These are phyloP conservation scores for Urtica urens DNA, from an alignment of 306 rosid genomes.

Conservation along the genomic window DNA sequence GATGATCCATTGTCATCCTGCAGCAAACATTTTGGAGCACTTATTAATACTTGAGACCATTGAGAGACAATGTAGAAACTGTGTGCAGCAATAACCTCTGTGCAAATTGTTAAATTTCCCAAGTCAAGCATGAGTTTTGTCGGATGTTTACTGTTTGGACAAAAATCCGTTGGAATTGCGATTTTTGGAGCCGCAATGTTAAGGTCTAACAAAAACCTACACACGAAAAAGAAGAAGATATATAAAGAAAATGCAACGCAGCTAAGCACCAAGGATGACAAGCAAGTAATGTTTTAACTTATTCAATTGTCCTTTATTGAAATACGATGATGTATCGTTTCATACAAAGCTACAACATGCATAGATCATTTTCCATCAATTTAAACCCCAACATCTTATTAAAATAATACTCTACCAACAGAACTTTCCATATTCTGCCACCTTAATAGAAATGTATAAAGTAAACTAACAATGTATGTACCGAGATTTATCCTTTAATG, in stretches of 20 bases:
- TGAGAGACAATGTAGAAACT: not conserved
- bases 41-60: conserved; percentile 3
- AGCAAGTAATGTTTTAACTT: too few species aligned
- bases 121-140: conserved; percentile 86
- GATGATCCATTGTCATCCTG: conserved; percentile 62
- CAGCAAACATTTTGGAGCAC: conserved; percentile 18
- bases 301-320: too few species aligned
- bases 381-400: too few species aligned
- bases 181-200: conserved; percentile 99
- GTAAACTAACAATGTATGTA: conserved; percentile 19
- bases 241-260: conserved; percentile 15
- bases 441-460: not conserved
- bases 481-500: conserved; percentile 82
- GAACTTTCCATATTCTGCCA: not conserved
- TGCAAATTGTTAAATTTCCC: conserved; percentile 72
- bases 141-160: conserved; percentile 59
- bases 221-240: conserved; percentile 21
- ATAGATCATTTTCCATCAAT: too few species aligned
- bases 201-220: conserved; percentile 84
- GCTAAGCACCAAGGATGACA: too few species aligned
- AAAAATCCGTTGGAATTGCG: conserved; percentile 82
- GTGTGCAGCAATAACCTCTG: conserved; percentile 42
- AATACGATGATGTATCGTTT: too few species aligned
- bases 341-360: too few species aligned
- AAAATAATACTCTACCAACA: not conserved